These are phyloP conservation scores for Chara braunii DNA, from an alignment of 139 green algal species.

Conservation along the genomic window DNA sequence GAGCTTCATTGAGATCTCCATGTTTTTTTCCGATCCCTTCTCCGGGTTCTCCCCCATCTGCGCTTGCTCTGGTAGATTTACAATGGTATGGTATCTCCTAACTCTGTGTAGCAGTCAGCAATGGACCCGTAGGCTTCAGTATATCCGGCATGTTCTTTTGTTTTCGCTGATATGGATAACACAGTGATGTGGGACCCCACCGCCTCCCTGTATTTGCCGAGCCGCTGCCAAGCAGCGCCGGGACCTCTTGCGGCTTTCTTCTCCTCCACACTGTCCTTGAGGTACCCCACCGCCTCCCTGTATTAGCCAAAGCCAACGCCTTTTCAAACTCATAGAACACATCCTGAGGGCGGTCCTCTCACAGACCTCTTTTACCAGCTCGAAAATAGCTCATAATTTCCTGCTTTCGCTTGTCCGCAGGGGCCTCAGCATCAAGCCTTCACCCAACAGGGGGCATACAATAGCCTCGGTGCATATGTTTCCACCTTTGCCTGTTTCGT, in stretches of 20 bases:
- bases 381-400: slow-evolving; percentile 12
- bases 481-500: slow-evolving; percentile 30
- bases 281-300: too few relatives aligned
- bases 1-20: too few relatives aligned
- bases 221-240: slow-evolving; percentile 26
- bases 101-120: slow-evolving; percentile 47
- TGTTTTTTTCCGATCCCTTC: too few relatives aligned
- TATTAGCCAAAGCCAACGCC: slow-evolving; percentile 25
- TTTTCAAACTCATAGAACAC: slow-evolving; percentile 26
- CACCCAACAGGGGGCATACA: slow-evolving; percentile 33
- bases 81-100: too few relatives aligned
- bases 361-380: slow-evolving; percentile 19
- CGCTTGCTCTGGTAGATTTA: too few relatives aligned
- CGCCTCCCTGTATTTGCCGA: slow-evolving; percentile 30
- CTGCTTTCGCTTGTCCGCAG: slow-evolving; percentile 1
- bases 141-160: slow-evolving; percentile 22
- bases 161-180: slow-evolving; percentile 18
- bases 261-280: slow-evolving; percentile 23
- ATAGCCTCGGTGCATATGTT: slow-evolving; percentile 30
- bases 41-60: too few relatives aligned
- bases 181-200: slow-evolving; percentile 38
- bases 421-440: too few relatives aligned
- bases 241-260: slow-evolving; percentile 36
- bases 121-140: slow-evolving; percentile 47
- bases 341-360: background rate